phyloP scores from a whole-genome alignment of 768 basidiomycete genomes.

The Suillus plorans region DNA sequence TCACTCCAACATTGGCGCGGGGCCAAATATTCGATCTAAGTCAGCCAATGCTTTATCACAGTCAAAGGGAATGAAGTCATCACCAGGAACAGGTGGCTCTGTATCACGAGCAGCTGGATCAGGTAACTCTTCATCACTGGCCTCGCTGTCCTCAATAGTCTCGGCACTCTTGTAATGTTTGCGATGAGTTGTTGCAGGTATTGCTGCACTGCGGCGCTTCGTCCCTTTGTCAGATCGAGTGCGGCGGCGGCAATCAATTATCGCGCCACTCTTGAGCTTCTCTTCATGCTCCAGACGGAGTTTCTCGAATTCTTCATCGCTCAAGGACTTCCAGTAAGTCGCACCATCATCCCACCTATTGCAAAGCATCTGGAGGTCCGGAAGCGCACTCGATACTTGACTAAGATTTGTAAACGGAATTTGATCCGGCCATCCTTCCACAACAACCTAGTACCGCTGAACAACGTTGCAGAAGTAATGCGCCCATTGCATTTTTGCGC shows the following conservation, averaged over 20 bases:
- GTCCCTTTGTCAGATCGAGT: background rate
- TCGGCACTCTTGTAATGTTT: background rate
- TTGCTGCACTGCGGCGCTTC: background rate
- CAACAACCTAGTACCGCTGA: background rate
- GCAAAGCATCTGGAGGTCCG: background rate
- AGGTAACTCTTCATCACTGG: background rate
- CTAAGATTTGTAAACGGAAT: background rate
- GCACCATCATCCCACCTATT: background rate
- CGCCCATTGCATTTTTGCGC: conserved; percentile 2
- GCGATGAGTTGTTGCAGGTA: background rate
- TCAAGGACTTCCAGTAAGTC: background rate
- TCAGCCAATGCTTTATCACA: background rate
- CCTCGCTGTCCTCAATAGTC: background rate
- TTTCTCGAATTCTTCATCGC: background rate
- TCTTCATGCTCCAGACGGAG: background rate
- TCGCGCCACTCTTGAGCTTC: background rate
- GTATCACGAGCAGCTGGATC: background rate
- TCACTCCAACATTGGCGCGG: background rate
- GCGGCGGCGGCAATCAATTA: background rate
- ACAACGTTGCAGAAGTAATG: conserved; percentile 3
- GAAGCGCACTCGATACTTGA: background rate
- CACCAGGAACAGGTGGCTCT: background rate
- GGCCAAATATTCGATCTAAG: background rate
- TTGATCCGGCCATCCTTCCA: background rate
- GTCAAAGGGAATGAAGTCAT: conserved; percentile 1